These are phyloP conservation scores for Fraxinus sp. DNA, from an alignment of 305 asterid genomes.

Conservation along the genomic window DNA sequence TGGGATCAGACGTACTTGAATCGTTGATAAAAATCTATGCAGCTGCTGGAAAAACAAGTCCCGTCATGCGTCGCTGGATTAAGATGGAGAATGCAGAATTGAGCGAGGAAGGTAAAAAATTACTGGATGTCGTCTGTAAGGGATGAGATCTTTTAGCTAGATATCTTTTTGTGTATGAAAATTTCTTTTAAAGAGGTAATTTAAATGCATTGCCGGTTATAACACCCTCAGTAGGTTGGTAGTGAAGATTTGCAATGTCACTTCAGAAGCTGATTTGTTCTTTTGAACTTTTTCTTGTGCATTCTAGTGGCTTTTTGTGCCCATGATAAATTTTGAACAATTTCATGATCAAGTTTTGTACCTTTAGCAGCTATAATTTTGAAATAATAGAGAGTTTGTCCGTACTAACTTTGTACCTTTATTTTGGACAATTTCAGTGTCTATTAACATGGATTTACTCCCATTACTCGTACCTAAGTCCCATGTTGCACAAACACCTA, in stretches of 20 bases:
- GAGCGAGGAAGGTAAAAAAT: conserved; percentile 61
- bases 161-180: not conserved
- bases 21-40: conserved; percentile 67
- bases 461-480: not conserved
- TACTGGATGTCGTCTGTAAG: conserved; percentile 51
- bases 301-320: conserved; percentile 3
- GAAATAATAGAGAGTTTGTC: conserved; percentile 21
- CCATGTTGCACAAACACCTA: not conserved
- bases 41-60: conserved; percentile 66
- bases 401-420: not conserved
- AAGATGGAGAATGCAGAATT: conserved; percentile 86
- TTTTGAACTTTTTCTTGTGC: conserved; percentile 11
- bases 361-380: conserved; percentile 18
- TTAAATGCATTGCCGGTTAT: not conserved
- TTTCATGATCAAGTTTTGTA: conserved; percentile 20
- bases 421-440: not conserved
- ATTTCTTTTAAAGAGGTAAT: conserved; percentile 1
- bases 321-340: not conserved
- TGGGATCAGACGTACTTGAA: conserved; percentile 53
- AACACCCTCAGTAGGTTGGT: not conserved
- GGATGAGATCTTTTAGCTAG: conserved; percentile 35
- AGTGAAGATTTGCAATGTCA: conserved; percentile 3
- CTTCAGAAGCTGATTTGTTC: conserved; percentile 13
- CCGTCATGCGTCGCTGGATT: conserved; percentile 56
- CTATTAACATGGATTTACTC: not conserved